phyloP scores from a whole-genome alignment of 345 rosid genomes.

The Lenwebbia sp. region DNA sequence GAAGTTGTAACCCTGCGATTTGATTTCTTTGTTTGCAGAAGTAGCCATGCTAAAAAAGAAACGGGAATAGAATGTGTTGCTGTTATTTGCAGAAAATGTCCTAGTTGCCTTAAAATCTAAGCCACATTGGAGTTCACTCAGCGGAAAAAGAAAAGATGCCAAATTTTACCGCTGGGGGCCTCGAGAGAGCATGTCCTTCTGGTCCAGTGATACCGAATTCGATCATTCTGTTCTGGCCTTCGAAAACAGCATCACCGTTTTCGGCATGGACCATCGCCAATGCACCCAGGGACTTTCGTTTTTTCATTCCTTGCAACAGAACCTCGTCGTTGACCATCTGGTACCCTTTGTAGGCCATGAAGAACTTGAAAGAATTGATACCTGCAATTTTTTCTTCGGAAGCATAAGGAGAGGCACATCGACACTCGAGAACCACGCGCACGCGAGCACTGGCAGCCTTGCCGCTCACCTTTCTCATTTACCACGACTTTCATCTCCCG shows the following conservation, averaged over 20 bases:
- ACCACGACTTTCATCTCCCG: constrained; percentile 82
- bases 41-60: background rate
- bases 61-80: background rate
- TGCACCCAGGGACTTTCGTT: constrained; percentile 92
- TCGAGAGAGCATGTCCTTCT: constrained; percentile 91
- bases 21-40: background rate
- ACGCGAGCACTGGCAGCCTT: background rate
- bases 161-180: constrained; percentile 49
- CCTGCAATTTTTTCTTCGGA: constrained; percentile 27
- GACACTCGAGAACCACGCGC: background rate
- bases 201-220: constrained; percentile 96
- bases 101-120: background rate
- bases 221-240: constrained; percentile 86
- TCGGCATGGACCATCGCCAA: constrained; percentile 98
- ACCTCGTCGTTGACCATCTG: constrained; percentile 82
- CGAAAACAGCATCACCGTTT: constrained; percentile 96
- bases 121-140: background rate
- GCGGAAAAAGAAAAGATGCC: background rate
- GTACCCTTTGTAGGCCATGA: constrained; percentile 84
- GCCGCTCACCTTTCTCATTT: constrained; percentile 59
- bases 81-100: background rate
- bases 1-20: background rate
- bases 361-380: constrained; percentile 93
- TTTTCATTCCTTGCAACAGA: constrained; percentile 68
- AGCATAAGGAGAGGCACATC: background rate